Evolutionary conservation across 2,329 filamentous ascomycete genomes (phyloP), one percentile per base, ranked within the genome.

Genomic region (Talaromyces islandicus): DNA sequence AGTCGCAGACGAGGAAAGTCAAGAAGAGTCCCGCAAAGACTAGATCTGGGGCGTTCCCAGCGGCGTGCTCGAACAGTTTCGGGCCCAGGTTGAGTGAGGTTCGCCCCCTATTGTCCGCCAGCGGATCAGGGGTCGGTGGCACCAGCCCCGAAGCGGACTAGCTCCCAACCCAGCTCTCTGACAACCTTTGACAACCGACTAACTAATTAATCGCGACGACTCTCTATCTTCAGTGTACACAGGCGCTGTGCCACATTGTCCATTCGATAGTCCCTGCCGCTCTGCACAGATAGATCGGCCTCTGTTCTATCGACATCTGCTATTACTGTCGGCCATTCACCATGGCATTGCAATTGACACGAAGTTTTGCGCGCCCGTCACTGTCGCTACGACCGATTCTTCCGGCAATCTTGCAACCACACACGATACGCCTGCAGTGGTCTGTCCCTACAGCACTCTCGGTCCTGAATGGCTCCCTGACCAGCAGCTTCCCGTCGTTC

Each of bases 401-500:
- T n/a, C 55, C 50, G n/a, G 46, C 32, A 30, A 51, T 56, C 25
- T 55, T 46, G 32, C 55, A 35, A 30, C 54, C 51, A 52, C 51
- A 7, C 30, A 41, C 24, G n/a, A 43, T 54, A 3, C 43, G 54
- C n/a, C 50, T 27, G n/a, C 59, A 21, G 19, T 21, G 32, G 4
- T 38, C 54, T 24, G 14, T 54, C 21, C 41, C 54, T 14, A 57
- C 54, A 14, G 56, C 25, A 6, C 19, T 56, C 14, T 57, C 65
- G 59, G 57, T 63, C 69, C 64, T 64, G 70, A 66, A 62, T 70
- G 64, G 64, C 63, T 60, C 48, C 43, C 79, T 90, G 65, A 81
- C 77, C 25, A 74, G 86, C 66, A 85, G 80, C 55, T 80, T 92
- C 56, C 87, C 89, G 6, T 83, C 83, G 5, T 71, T 92, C n/a